Evolutionary conservation across 208 protist species (phyloP).

Genomic region (Crithidia acanthocephali): DNA sequence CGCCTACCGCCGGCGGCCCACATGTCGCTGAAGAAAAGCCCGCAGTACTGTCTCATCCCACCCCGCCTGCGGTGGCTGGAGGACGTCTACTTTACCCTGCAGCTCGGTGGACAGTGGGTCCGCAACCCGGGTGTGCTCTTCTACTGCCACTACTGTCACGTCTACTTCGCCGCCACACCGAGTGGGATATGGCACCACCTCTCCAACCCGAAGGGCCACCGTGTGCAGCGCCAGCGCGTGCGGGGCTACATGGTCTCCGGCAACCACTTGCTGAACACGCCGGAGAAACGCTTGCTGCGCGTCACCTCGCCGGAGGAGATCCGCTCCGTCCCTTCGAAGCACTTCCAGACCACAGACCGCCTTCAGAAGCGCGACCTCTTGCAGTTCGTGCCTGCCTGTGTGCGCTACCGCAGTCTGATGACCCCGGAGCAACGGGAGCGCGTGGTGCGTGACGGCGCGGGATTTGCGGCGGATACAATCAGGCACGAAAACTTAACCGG

Average conservation of each 20-base stretch:
- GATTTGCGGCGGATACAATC: background rate
- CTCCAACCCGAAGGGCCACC: background rate
- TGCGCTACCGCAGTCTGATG: constrained; percentile 1
- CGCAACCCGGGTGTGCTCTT: background rate
- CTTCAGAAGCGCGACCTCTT: background rate
- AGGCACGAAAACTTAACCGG: background rate
- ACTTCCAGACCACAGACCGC: constrained; percentile 4
- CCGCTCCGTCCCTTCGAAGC: background rate
- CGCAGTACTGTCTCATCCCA: constrained; percentile 19
- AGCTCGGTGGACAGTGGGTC: background rate
- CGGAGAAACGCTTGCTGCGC: constrained; percentile 6
- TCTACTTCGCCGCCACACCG: constrained; percentile 12
- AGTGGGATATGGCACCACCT: constrained; percentile 10
- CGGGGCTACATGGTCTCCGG: background rate
- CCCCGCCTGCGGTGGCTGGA: constrained; percentile 10
- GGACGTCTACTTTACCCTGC: constrained; percentile 12
- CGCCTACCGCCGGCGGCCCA: background rate
- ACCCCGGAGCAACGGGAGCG: background rate
- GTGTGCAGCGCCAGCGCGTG: constrained; percentile 11
- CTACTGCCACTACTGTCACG: constrained; percentile 28
- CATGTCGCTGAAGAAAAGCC: background rate
- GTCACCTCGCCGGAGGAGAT: constrained; percentile 1
- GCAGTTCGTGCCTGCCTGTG: background rate
- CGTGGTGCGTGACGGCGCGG: constrained; percentile 11
- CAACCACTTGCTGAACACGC: background rate